Evolutionary conservation across 1,284 basidiomycete species (phyloP).

Genomic region (Ceratobasidium sp.): DNA sequence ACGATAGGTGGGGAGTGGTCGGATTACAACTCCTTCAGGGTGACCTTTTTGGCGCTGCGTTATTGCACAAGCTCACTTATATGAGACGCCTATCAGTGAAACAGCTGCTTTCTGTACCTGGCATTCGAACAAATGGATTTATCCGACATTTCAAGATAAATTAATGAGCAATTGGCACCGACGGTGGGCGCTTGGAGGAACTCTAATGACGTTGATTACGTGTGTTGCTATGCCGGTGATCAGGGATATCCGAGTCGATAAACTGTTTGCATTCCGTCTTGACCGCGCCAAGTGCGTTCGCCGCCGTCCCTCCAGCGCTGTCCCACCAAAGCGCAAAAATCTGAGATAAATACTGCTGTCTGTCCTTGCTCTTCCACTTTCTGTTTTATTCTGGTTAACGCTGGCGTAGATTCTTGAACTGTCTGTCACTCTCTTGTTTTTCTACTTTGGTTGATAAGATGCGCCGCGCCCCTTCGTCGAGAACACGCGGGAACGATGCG

Average conservation of each 20-base stretch:
- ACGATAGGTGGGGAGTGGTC: too few relatives aligned
- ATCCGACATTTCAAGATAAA: too few relatives aligned
- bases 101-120: too few relatives aligned
- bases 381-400: background rate
- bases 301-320: slow-evolving; percentile 5
- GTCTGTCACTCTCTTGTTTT: slow-evolving; percentile 2
- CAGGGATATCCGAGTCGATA: background rate
- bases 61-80: too few relatives aligned
- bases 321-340: background rate
- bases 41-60: too few relatives aligned
- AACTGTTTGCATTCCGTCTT: slow-evolving; percentile 26
- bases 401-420: slow-evolving; percentile 26
- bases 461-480: slow-evolving; percentile 32
- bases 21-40: too few relatives aligned
- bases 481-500: slow-evolving; percentile 1
- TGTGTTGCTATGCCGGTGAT: slow-evolving; percentile 36
- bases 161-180: too few relatives aligned
- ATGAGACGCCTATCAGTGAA: too few relatives aligned
- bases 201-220: slow-evolving; percentile 22
- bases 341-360: background rate
- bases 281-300: slow-evolving; percentile 2
- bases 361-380: background rate
- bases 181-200: background rate
- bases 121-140: too few relatives aligned
- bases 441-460: slow-evolving; percentile 3